A percentile compares a stretch with the other conserved stretches of the same genome.
phyloP scores from a whole-genome alignment of 345 rosid species.

The Camelina laxa region DNA sequence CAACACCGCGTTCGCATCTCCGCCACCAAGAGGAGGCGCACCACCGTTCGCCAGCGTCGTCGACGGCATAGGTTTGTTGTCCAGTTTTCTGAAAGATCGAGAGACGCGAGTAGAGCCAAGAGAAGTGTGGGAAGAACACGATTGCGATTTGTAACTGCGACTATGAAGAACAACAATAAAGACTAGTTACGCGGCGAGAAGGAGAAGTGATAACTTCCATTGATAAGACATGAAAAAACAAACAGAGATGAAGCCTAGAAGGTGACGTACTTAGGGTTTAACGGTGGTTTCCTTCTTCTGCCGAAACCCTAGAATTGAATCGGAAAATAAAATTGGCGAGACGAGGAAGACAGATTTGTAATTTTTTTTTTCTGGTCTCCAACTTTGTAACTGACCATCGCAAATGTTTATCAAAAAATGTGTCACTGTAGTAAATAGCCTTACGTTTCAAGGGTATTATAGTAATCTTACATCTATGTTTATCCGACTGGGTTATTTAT shows the following conservation, averaged over 20 bases:
- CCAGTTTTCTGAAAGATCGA: constrained; percentile 52
- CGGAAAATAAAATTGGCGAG: constrained; percentile 7
- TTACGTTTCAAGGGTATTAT: constrained; percentile 10
- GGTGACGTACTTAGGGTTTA: constrained; percentile 31
- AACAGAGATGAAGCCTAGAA: constrained; percentile 45
- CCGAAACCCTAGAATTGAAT: constrained; percentile 45
- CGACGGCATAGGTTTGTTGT: constrained; percentile 37
- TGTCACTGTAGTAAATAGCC: constrained; percentile 1
- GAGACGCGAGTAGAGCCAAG: constrained; percentile 32
- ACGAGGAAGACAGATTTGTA: constrained; percentile 19
- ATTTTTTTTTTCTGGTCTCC: constrained; percentile 21
- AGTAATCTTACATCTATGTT: neutral
- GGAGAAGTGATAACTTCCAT: constrained; percentile 59
- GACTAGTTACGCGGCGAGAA: constrained; percentile 42
- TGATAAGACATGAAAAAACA: constrained; percentile 62
- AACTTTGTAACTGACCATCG: constrained; percentile 38
- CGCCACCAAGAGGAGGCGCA: constrained; percentile 28
- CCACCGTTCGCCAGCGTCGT: constrained; percentile 40
- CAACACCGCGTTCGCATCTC: constrained; percentile 4
- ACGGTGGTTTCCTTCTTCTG: neutral
- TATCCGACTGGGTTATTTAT: neutral
- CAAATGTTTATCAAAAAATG: constrained; percentile 31
- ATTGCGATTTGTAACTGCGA: constrained; percentile 55
- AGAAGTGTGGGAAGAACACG: constrained; percentile 51
- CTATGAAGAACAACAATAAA: constrained; percentile 48